Evolutionary conservation across 352 stramenopile species (phyloP), one percentile per base, ranked within the genome.

Genomic region (Globisporangium abappressorium): DNA sequence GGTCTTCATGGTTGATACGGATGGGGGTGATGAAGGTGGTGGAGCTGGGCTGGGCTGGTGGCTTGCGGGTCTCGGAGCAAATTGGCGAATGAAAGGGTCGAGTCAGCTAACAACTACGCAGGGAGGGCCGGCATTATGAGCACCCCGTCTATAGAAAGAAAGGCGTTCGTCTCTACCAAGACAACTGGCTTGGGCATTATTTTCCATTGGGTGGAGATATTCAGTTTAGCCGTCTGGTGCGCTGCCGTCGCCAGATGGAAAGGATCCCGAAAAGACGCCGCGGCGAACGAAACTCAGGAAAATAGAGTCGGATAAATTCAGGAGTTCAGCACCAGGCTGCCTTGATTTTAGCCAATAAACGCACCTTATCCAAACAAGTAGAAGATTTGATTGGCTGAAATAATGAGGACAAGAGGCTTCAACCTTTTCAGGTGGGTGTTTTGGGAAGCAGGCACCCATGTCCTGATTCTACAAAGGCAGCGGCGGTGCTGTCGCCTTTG

Each of bases 1-100:
- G 38, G 68, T 69, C 73, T 79, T 77, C 73, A 79, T 79, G 33
- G 47, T 54, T 34, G n/a, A 15, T 59, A 15, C 18, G 28, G 11
- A 8, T 28, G 34, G 24, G 54, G 4, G 34, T 41, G 34, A 41
- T 2, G 9, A 41, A 41, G 0, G 34, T 7, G 34, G 36, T 41
- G 51, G 0, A 18, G 51, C 43, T 33, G 12, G 51, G 51, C 51
- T 57, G 4, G 43, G 43, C 14, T 18, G 22, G 51, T n/a, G 26
- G 54, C 54, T 59, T 59, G 53, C 5, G 26, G 28, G 15, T 30
- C 54, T 59, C 14, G 26, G 18, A 36, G 54, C 14, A 41, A 59
- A 59, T 26, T 59, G 54, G 54, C 15, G 54, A 59, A 41, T 59
- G 54, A 59, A 28, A n/a, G 30, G 53, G 3, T 59, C 30, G 36